Percentiles rank a stretch among this genome's conserved stretches.
phyloP scores from a whole-genome alignment of 2,329 filamentous ascomycete genomes.

The Exserohilum turcica region DNA sequence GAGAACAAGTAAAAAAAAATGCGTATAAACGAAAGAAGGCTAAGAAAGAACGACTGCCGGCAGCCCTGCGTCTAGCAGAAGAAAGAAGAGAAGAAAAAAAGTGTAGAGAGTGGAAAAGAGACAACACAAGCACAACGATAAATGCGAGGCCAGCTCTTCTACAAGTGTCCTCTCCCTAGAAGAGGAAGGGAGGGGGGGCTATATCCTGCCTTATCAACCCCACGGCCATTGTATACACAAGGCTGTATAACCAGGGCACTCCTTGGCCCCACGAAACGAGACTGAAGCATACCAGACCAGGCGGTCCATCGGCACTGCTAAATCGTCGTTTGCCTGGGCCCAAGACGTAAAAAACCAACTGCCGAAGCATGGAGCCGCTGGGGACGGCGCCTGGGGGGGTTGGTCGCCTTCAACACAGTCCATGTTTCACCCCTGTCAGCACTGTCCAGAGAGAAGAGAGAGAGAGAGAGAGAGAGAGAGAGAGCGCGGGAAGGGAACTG shows the following conservation, averaged over 20 bases:
- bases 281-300: slow-evolving; percentile 13
- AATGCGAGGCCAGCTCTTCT: slow-evolving; percentile 18
- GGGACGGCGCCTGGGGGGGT: not conserved
- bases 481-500: too few species aligned
- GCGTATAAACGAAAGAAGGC: not conserved
- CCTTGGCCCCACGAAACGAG: slow-evolving; percentile 15
- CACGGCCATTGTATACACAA: slow-evolving; percentile 1
- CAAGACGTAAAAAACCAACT: not conserved
- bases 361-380: slow-evolving; percentile 3
- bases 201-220: slow-evolving; percentile 13
- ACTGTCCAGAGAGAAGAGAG: slow-evolving; percentile 4
- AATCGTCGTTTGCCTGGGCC: not conserved
- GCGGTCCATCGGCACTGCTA: slow-evolving; percentile 1
- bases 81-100: not conserved
- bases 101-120: not conserved
- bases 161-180: too few species aligned
- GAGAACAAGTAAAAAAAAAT: too few species aligned
- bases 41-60: slow-evolving; percentile 28
- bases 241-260: slow-evolving; percentile 1
- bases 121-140: too few species aligned
- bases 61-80: slow-evolving; percentile 18
- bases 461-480: too few species aligned
- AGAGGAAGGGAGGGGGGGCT: too few species aligned
- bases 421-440: slow-evolving; percentile 14
- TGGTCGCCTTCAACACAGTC: slow-evolving; percentile 5